phyloP scores from a whole-genome alignment of 1,139 yeast species.

The Debaryomyces sp. region DNA sequence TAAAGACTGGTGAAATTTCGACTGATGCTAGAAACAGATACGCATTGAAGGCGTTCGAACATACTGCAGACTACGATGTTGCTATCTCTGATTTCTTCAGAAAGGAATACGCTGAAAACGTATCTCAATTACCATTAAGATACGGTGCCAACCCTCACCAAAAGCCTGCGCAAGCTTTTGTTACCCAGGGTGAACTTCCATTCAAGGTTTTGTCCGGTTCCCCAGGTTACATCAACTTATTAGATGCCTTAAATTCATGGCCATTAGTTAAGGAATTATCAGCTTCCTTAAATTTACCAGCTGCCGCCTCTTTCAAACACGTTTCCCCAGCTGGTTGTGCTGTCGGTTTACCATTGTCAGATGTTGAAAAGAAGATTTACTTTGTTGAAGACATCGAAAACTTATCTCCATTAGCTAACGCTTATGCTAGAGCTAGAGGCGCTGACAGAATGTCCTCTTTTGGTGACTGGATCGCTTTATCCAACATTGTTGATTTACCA shows the following conservation, averaged over 20 bases:
- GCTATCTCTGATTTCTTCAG: constrained; percentile 97
- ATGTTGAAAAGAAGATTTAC: constrained; percentile 90
- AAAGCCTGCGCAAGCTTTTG: constrained; percentile 97
- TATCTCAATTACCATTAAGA: constrained; percentile 88
- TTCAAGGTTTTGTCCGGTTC: constrained; percentile 92
- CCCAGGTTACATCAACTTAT: constrained; percentile 94
- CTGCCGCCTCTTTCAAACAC: constrained; percentile 98
- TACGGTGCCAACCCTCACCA: constrained; percentile 99
- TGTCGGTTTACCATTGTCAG: constrained; percentile 89
- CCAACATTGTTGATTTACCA: constrained; percentile 93
- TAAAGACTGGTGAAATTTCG: constrained; percentile 71
- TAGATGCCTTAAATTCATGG: constrained; percentile 98
- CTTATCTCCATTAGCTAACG: constrained; percentile 94
- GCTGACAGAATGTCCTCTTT: constrained; percentile 99
- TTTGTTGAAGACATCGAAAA: constrained; percentile 94
- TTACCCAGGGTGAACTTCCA: constrained; percentile 83
- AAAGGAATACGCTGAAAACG: constrained; percentile 91
- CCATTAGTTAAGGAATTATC: constrained; percentile 96
- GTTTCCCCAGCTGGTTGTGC: constrained; percentile 99
- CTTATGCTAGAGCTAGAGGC: constrained; percentile 99
- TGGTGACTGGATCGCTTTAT: constrained; percentile 97
- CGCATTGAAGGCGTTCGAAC: constrained; percentile 97
- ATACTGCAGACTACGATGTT: constrained; percentile 95
- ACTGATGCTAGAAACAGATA: constrained; percentile 74
- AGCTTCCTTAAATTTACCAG: constrained; percentile 92